Evolutionary conservation across 306 rosid genomes (phyloP).

Genomic region (Cucurbita maxima): DNA sequence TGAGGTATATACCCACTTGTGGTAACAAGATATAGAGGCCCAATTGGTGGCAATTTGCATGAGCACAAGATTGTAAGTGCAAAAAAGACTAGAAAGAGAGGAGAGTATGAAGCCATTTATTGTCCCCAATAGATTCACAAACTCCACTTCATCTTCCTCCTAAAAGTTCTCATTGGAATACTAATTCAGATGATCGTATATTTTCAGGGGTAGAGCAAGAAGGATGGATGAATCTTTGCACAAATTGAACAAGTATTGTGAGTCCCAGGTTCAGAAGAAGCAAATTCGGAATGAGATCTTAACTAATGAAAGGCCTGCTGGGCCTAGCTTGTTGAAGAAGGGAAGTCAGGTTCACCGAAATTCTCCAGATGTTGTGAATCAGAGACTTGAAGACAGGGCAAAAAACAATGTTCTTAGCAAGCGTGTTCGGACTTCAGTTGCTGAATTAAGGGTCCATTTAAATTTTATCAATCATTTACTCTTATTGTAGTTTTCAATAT

Average conservation of each 20-base stretch:
- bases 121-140: not conserved
- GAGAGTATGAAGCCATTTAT: not conserved
- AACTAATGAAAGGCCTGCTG: slow-evolving; percentile 44
- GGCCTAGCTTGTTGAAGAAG: slow-evolving; percentile 35
- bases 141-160: not conserved
- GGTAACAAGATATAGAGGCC: not conserved
- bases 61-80: not conserved
- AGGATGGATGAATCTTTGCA: slow-evolving; percentile 51
- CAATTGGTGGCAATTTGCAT: not conserved
- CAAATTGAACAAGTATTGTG: slow-evolving; percentile 52
- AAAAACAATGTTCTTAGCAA: slow-evolving; percentile 44
- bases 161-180: not conserved
- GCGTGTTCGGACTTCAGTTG: slow-evolving; percentile 51
- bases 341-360: slow-evolving; percentile 39
- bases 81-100: not conserved
- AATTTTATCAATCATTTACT: not conserved
- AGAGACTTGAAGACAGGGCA: slow-evolving; percentile 41
- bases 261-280: slow-evolving; percentile 48
- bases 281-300: slow-evolving; percentile 46
- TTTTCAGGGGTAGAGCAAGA: slow-evolving; percentile 42
- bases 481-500: not conserved
- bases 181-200: not conserved
- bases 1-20: not conserved
- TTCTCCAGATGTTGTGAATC: slow-evolving; percentile 38
- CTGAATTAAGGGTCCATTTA: slow-evolving; percentile 51